These are phyloP conservation scores for Micractinium conductrix DNA, from an alignment of 139 green algal genomes.

Conservation along the genomic window DNA sequence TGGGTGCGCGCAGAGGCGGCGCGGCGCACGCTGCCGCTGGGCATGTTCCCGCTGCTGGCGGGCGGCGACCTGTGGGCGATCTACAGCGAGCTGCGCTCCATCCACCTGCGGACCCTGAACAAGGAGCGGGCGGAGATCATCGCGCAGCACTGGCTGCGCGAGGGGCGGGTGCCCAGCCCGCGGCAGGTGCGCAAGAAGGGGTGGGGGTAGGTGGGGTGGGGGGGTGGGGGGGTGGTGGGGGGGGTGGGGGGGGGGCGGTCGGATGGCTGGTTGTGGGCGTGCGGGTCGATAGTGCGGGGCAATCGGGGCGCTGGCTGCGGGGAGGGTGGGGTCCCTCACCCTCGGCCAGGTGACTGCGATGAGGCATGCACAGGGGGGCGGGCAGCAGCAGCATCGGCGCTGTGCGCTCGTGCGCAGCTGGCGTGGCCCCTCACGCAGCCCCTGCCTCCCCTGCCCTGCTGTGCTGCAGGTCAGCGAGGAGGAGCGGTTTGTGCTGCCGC, in stretches of 20 bases:
- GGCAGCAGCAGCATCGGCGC: no score
- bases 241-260: not conserved
- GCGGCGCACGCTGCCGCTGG: conserved; percentile 63
- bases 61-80: conserved; percentile 75
- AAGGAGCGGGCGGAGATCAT: conserved; percentile 86
- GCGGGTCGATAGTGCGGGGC: not conserved
- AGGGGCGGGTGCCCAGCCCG: conserved; percentile 46
- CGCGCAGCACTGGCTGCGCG: conserved; percentile 69
- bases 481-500: conserved; percentile 63
- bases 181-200: conserved; percentile 46
- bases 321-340: no score
- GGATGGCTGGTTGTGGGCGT: not conserved
- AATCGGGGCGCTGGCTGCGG: not conserved
- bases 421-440: not conserved
- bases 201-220: no score
- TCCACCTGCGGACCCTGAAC: conserved; percentile 90
- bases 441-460: not conserved
- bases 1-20: conserved; percentile 25
- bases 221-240: conserved; percentile 13
- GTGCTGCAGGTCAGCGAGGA: conserved; percentile 48
- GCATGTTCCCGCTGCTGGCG: conserved; percentile 68
- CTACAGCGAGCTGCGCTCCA: conserved; percentile 80
- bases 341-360: no score
- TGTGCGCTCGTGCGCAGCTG: not conserved
- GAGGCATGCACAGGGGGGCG: no score